Base-by-base conservation (phyloP, 768 basidiomycete species). In the Mycena metata region DNA sequence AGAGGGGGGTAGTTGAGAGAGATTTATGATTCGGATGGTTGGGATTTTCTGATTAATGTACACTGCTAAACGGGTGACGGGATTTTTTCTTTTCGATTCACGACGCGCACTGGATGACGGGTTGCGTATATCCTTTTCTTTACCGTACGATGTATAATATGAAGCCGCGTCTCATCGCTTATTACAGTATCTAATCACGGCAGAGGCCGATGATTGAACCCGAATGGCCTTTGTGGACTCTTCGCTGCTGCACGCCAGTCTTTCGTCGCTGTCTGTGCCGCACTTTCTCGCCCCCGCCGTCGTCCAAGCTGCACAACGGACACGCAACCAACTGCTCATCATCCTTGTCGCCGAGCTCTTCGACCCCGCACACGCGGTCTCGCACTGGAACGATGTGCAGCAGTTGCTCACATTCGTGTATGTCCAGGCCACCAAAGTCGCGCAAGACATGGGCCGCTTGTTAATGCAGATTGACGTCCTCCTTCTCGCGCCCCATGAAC, bases 321-420 rank as follows among this genome's bases (percentile, higher is more conserved):
- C 90, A 1, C 77, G 80, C 8, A 76, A 84, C 19, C 80, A 82
- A 13, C 88, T 94, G 73, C 75, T 87, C 60, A 86, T 94, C 74
- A 76, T 93, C 70, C 84, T 94, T 69, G 81, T 92, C 76, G 90
- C 91, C 12, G 81, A 86, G 5, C 79, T 86, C 67, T 92, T 93
- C 77, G 85, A 87, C 61, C 54, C 69, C 55, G 42, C 39, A 49
- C 76, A 78, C 71, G 72, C 73, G 45, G 69, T 83, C 67, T 79
- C 87, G 35, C 86, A 84, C 65, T 98, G 92, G 89, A 81, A 88
- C 59, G 83, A 84, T 21, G 84, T 96, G 3, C 94, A 96, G 80
- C 80, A 85, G 12, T 85, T 96, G 51, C 84, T 98, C 69, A 93
- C 93, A 0, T 91, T 88, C 74, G 87, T 93, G 43, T 98, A 98